A percentile compares a stretch with the other conserved stretches of the same genome.
phyloP scores from a whole-genome alignment of 1,284 basidiomycete genomes.

The Ustilago xerochloae region DNA sequence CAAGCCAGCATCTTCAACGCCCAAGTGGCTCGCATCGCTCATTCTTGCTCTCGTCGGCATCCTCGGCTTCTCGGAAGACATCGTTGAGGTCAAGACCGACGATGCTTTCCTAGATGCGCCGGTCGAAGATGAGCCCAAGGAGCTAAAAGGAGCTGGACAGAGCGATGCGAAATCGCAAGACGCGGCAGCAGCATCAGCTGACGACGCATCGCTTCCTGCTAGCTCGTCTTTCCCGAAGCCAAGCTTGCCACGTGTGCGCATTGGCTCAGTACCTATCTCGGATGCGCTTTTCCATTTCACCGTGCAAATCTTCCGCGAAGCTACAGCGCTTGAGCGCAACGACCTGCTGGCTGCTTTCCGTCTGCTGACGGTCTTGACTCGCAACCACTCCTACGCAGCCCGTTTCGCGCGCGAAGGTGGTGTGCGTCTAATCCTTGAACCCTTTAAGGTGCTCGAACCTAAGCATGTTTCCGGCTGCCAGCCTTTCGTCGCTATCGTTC shows the following conservation, averaged over 20 bases:
- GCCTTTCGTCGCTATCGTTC: slow-evolving; percentile 84
- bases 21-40: slow-evolving; percentile 48
- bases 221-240: not conserved
- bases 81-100: slow-evolving; percentile 72
- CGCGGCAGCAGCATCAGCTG: no score
- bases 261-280: slow-evolving; percentile 58
- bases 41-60: slow-evolving; percentile 68
- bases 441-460: slow-evolving; percentile 51
- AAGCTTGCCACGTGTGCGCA: slow-evolving; percentile 16
- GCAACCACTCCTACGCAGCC: slow-evolving; percentile 41
- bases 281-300: slow-evolving; percentile 43
- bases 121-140: not conserved
- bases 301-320: slow-evolving; percentile 67
- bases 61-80: slow-evolving; percentile 79
- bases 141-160: not conserved
- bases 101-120: slow-evolving; percentile 28
- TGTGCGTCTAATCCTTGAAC: slow-evolving; percentile 54
- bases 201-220: not conserved
- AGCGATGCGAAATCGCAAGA: not conserved
- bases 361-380: slow-evolving; percentile 58
- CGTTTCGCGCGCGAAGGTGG: slow-evolving; percentile 48
- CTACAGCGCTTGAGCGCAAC: slow-evolving; percentile 41
- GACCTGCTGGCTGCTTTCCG: slow-evolving; percentile 60
- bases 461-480: slow-evolving; percentile 73
- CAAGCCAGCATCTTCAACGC: slow-evolving; percentile 4